Evolutionary conservation across 1,139 yeast genomes (phyloP).

Genomic region (Starmera stellimalicola): DNA sequence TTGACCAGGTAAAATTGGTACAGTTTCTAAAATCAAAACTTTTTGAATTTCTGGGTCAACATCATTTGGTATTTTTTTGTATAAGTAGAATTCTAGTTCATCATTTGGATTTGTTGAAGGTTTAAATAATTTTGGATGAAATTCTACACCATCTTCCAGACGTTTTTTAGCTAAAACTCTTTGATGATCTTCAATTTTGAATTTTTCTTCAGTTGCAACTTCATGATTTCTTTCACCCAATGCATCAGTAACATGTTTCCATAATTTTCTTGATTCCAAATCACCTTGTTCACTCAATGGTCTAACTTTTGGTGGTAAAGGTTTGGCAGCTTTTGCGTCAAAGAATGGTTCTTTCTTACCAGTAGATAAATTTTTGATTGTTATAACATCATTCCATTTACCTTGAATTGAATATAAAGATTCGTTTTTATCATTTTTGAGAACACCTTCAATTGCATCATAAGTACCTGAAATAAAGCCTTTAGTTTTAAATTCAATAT

Average conservation of each 20-base stretch:
- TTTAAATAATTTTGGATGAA: constrained; percentile 71
- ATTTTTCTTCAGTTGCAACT: constrained; percentile 82
- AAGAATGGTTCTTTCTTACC: constrained; percentile 41
- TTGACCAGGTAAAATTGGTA: constrained; percentile 77
- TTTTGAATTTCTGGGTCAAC: constrained; percentile 41
- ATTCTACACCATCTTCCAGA: constrained; percentile 67
- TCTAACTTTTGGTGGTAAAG: constrained; percentile 59
- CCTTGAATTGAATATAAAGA: constrained; percentile 63
- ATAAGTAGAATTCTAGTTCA: constrained; percentile 53
- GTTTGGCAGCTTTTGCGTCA: constrained; percentile 49
- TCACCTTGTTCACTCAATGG: constrained; percentile 72
- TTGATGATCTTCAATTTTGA: constrained; percentile 75
- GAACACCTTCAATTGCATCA: constrained; percentile 74
- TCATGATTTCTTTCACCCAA: constrained; percentile 67
- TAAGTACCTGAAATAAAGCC: constrained; percentile 91
- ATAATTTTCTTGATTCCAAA: constrained; percentile 70
- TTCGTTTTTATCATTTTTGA: constrained; percentile 47
- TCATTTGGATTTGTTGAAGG: constrained; percentile 28
- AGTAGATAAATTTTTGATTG: constrained; percentile 46
- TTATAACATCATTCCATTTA: constrained; percentile 88
- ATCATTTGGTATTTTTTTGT: constrained; percentile 44
- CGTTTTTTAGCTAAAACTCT: constrained; percentile 66
- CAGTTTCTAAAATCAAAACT: constrained; percentile 48
- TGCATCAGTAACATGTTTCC: constrained; percentile 78
- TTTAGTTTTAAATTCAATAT: constrained; percentile 88